A percentile compares a stretch with the other conserved stretches of the same genome.
phyloP scores from a whole-genome alignment of 768 basidiomycete species.

The Tephrocybe sp. region DNA sequence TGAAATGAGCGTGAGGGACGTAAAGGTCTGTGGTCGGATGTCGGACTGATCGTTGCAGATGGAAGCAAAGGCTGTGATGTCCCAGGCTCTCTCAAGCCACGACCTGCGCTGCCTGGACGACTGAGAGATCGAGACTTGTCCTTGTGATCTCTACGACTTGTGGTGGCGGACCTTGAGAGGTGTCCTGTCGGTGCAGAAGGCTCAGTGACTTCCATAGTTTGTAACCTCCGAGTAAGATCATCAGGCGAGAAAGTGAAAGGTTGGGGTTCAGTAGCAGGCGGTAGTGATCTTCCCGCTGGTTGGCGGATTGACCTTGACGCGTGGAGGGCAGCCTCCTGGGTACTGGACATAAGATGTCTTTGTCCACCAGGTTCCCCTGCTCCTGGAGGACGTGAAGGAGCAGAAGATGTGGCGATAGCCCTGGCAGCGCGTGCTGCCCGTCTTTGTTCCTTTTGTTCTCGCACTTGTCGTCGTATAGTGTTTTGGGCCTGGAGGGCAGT shows the following conservation, averaged over 20 bases:
- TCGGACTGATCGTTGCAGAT: slow-evolving; percentile 6
- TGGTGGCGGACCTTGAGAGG: slow-evolving; percentile 7
- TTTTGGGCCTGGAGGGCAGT: slow-evolving; percentile 80
- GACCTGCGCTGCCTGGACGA: slow-evolving; percentile 18
- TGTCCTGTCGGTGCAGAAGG: slow-evolving; percentile 14
- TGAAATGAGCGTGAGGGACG: slow-evolving; percentile 64
- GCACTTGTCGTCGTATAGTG: slow-evolving; percentile 70
- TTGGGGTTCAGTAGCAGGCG: slow-evolving; percentile 30
- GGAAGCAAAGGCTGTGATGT: slow-evolving; percentile 8
- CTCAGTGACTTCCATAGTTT: slow-evolving; percentile 42
- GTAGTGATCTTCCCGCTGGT: slow-evolving; percentile 43
- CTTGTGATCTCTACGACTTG: slow-evolving; percentile 5
- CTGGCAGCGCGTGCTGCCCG: slow-evolving; percentile 41
- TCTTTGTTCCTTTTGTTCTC: slow-evolving; percentile 62
- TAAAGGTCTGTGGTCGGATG: slow-evolving; percentile 26
- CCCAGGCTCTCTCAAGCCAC: slow-evolving; percentile 9
- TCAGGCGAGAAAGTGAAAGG: slow-evolving; percentile 55
- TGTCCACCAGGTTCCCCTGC: slow-evolving; percentile 22
- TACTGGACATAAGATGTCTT: slow-evolving; percentile 25
- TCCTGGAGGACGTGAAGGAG: slow-evolving; percentile 36
- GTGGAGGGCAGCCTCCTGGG: slow-evolving; percentile 37
- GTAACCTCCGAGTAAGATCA: slow-evolving; percentile 57
- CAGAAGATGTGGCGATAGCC: slow-evolving; percentile 22
- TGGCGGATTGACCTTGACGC: slow-evolving; percentile 32
- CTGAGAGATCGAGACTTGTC: slow-evolving; percentile 3